Evolutionary conservation across 495 filamentous ascomycete genomes (phyloP).

Genomic region (Neurospora cerealis): DNA sequence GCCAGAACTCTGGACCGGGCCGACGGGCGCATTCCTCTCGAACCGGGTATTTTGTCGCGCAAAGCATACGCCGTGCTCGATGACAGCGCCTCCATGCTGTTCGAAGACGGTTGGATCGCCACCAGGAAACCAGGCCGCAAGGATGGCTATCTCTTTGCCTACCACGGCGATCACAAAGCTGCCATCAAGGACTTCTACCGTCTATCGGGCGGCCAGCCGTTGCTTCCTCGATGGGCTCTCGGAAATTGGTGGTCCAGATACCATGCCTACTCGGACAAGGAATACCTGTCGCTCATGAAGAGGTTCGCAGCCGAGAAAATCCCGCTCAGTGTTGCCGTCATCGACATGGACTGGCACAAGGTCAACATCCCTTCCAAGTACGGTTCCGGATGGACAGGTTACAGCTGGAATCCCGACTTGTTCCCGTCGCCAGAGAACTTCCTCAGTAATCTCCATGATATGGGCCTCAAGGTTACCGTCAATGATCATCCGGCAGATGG

Average conservation of each 20-base stretch:
- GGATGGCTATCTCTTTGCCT: slow-evolving; percentile 50
- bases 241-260: slow-evolving; percentile 58
- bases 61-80: slow-evolving; percentile 40
- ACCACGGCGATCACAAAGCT: slow-evolving; percentile 42
- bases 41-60: slow-evolving; percentile 37
- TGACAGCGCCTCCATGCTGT: slow-evolving; percentile 48
- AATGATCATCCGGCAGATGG: slow-evolving; percentile 51
- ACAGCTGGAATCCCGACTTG: slow-evolving; percentile 47
- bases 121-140: slow-evolving; percentile 31
- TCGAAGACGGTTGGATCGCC: slow-evolving; percentile 39
- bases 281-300: slow-evolving; percentile 45
- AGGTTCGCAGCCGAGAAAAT: slow-evolving; percentile 35
- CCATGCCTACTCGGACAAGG: slow-evolving; percentile 38
- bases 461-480: slow-evolving; percentile 36
- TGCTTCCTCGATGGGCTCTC: slow-evolving; percentile 46
- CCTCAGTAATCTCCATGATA: slow-evolving; percentile 31
- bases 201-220: slow-evolving; percentile 44
- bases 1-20: slow-evolving; percentile 44
- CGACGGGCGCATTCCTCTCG: slow-evolving; percentile 39
- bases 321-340: slow-evolving; percentile 44
- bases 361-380: slow-evolving; percentile 24
- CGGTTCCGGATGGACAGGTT: slow-evolving; percentile 49
- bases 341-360: slow-evolving; percentile 57
- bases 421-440: slow-evolving; percentile 44
- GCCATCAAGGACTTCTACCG: slow-evolving; percentile 47